Evolutionary conservation across 2,329 filamentous ascomycete genomes (phyloP), one percentile per base, ranked within the genome.

Genomic region (Dothideomycetes sp.): DNA sequence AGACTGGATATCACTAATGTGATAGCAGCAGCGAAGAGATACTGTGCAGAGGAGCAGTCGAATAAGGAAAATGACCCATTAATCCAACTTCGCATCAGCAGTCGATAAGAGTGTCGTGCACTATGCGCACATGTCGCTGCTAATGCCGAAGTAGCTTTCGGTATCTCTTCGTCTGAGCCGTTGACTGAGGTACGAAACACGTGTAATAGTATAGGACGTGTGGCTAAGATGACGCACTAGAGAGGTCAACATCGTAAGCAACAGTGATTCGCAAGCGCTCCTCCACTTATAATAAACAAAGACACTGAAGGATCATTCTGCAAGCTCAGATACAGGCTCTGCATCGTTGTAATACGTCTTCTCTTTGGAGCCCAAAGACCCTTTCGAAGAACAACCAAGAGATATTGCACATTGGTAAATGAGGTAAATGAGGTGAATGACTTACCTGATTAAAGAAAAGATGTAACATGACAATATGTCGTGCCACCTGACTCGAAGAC

Each of bases 21-120:
- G 0, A 62, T 67, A 2, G 64, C 58, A 0, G 65, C 59, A 0
- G 67, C 65, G 49, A 71, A 71, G 18, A 71, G 60, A 28, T 68
- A 69, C 33, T 69, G 65, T 0, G 63, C 63, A 49, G 64, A 60
- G 33, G 65, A 65, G 50, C 68, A 70, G 44, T 69, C 68, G 32
- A 70, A 68, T 0, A 61, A 68, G 0, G 61, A 54, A 40, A 70
- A 68, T 0, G 65, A 62, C 0, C 68, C 68, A 22, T 67, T 60
- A 2, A 69, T 62, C 68, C 68, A 71, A 10, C 59, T 59, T 5
- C 67, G 58, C 3, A 60, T 64, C 0, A 71, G 51, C 0, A 70
- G 51, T 0, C 58, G 57, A 31, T 60, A 61, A 0, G 67, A 69
- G 23, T 70, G 64, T 0, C 64, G 58, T 0, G 68, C 65, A 18